Conservation (phyloP, 768 basidiomycete species). For the Postia placenta region DNA sequence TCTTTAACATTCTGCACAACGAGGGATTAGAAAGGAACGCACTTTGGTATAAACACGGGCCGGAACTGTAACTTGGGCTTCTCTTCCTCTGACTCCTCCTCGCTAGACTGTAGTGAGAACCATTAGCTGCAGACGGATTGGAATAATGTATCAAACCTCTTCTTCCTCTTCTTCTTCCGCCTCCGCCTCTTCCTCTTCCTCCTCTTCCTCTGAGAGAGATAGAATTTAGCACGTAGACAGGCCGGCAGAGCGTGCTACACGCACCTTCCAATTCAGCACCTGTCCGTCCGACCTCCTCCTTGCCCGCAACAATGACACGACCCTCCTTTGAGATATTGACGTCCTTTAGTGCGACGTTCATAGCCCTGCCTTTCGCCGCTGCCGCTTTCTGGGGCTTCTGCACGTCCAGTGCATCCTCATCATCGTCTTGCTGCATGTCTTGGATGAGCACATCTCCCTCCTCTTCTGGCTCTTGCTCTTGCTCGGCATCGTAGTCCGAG, state of each 20-base stretch:
- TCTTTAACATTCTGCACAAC: no score
- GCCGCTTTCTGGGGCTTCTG: conserved; percentile 19
- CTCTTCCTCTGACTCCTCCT: conserved; percentile 60
- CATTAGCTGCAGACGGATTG: conserved; percentile 5
- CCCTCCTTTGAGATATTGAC: conserved; percentile 79
- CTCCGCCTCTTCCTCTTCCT: conserved; percentile 42
- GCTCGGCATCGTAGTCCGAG: conserved; percentile 52
- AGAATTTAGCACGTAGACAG: not conserved
- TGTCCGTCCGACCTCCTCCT: conserved; percentile 75
- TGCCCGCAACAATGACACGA: conserved; percentile 73
- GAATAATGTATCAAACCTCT: conserved; percentile 34
- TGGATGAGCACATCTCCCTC: conserved; percentile 58
- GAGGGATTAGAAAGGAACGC: conserved; percentile 25
- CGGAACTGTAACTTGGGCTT: conserved; percentile 73
- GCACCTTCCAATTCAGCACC: conserved; percentile 23
- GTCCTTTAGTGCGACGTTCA: conserved; percentile 73
- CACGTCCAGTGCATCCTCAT: conserved; percentile 25
- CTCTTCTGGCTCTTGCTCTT: conserved; percentile 29
- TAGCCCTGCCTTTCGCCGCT: conserved; percentile 27
- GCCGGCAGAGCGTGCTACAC: not conserved
- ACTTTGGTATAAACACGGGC: conserved; percentile 96
- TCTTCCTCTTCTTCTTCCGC: conserved; percentile 45
- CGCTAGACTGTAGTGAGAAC: conserved; percentile 58
- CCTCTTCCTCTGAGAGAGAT: conserved; percentile 23
- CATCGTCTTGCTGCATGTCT: conserved; percentile 47